Conservation (phyloP, 1,139 yeast species). For the Zygoascus hellenicus region DNA sequence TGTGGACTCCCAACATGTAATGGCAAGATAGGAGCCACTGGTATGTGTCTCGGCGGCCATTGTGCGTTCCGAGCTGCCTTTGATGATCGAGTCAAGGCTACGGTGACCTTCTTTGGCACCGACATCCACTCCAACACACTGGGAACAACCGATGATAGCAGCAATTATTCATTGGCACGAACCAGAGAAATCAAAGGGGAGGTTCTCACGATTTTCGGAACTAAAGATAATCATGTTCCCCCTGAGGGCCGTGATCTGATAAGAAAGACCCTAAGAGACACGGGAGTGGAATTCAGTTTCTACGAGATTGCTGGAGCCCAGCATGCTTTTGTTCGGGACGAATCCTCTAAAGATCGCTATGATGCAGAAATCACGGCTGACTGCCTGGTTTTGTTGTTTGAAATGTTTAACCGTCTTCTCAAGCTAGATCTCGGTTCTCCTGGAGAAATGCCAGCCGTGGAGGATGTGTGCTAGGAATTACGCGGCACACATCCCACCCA, state of each 20-base stretch:
- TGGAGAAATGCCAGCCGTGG: constrained; percentile 45
- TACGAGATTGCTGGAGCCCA: constrained; percentile 74
- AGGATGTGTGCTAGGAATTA: constrained; percentile 51
- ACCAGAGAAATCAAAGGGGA: constrained; percentile 42
- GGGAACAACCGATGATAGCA: constrained; percentile 59
- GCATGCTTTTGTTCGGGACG: constrained; percentile 80
- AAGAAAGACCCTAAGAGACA: constrained; percentile 54
- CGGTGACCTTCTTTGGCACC: constrained; percentile 75
- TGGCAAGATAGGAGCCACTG: constrained; percentile 75
- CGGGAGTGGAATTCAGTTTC: constrained; percentile 59
- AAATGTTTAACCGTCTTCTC: constrained; percentile 63
- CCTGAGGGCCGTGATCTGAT: constrained; percentile 71
- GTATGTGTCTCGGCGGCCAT: constrained; percentile 87
- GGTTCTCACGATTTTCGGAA: constrained; percentile 65
- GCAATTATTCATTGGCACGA: constrained; percentile 48
- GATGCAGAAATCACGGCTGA: constrained; percentile 69
- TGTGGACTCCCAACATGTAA: constrained; percentile 54
- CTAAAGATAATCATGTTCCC: constrained; percentile 76
- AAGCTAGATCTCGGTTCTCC: constrained; percentile 59
- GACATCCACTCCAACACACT: constrained; percentile 65
- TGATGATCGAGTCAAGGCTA: constrained; percentile 59
- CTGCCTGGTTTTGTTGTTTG: constrained; percentile 63
- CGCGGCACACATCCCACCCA: constrained; percentile 2
- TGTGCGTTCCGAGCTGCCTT: constrained; percentile 69
- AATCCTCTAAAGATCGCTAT: constrained; percentile 68